These are phyloP conservation scores for Astragalus membranaceus DNA, from an alignment of 306 rosid genomes.

Conservation along the genomic window DNA sequence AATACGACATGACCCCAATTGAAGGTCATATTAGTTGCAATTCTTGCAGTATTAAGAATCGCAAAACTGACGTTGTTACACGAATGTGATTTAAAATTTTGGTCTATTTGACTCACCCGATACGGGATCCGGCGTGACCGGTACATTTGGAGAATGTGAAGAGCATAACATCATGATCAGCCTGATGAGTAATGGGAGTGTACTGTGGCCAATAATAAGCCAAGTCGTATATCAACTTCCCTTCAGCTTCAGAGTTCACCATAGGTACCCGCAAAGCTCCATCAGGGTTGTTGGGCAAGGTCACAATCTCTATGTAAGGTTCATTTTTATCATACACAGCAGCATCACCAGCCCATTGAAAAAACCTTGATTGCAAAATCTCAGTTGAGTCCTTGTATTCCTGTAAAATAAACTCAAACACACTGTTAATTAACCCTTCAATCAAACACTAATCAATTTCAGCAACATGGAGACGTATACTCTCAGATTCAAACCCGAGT, in stretches of 20 bases:
- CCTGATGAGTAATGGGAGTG: conserved; percentile 52
- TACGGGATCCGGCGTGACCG: conserved; percentile 87
- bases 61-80: not conserved
- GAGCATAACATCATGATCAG: conserved; percentile 56
- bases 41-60: too few relatives aligned
- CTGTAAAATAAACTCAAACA: conserved; percentile 23
- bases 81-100: too few relatives aligned
- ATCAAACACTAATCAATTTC: not conserved
- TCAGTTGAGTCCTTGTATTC: conserved; percentile 46
- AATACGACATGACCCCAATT: too few relatives aligned
- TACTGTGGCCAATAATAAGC: conserved; percentile 94
- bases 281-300: conserved; percentile 77
- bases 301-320: conserved; percentile 69
- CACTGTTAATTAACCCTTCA: not conserved
- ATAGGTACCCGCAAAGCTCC: conserved; percentile 41
- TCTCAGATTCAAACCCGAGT: too few relatives aligned
- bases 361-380: conserved; percentile 36
- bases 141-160: conserved; percentile 91
- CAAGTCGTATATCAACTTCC: conserved; percentile 52
- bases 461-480: too few relatives aligned
- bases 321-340: conserved; percentile 33
- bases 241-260: conserved; percentile 25
- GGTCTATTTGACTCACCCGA: conserved; percentile 50
- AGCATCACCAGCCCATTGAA: conserved; percentile 82
- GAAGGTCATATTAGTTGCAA: too few relatives aligned